Evolutionary conservation across 1,284 basidiomycete genomes (phyloP), one percentile per base, ranked within the genome.

Genomic region (Austroboletus niveus): DNA sequence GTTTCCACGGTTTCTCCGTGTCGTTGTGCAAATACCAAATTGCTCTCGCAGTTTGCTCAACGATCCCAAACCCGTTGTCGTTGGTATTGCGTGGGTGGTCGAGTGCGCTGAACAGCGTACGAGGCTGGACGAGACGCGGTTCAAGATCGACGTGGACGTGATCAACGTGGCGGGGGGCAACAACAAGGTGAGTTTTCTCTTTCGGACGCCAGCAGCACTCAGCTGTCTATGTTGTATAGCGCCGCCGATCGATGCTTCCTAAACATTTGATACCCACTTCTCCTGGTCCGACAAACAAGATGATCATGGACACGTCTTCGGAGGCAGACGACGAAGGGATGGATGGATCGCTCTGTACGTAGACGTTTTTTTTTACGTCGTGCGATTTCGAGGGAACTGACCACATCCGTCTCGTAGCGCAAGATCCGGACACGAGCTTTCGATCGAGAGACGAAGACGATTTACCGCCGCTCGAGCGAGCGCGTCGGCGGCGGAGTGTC

Each of bases 31-130:
- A 17, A 36, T n/a, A 17, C 8, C n/a, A 8, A 15, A 17, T n/a
- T 8, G 42, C 24, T 11, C 42, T 3, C 38, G 17, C 30, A 86
- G 85, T 48, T 64, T 81, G 49, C 68, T 87, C 15, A 73, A 81
- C 34, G 83, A 89, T 30, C 85, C 85, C 0, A 86, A 85, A 59
- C 90, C 90, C 1, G 67, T 77, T 39, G 82, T 95, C 11, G 89
- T 97, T 12, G 90, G 92, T 11, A 91, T 95, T 57, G 85, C 82
- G n/a, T 97, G 94, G 94, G 89, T 96, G 3, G 90, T 93, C 2
- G 82, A 88, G 60, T 93, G 89, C 58, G 88, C 82, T 11, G 92
- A 95, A 63, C 78, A 84, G 52, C 77, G 82, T 22, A 69, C 71
- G 39, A 78, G 72, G 41, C 79, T 89, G 2, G 84, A 85, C 8